phyloP scores from a whole-genome alignment of 768 basidiomycete genomes.

The Rhizopogon rudus region DNA sequence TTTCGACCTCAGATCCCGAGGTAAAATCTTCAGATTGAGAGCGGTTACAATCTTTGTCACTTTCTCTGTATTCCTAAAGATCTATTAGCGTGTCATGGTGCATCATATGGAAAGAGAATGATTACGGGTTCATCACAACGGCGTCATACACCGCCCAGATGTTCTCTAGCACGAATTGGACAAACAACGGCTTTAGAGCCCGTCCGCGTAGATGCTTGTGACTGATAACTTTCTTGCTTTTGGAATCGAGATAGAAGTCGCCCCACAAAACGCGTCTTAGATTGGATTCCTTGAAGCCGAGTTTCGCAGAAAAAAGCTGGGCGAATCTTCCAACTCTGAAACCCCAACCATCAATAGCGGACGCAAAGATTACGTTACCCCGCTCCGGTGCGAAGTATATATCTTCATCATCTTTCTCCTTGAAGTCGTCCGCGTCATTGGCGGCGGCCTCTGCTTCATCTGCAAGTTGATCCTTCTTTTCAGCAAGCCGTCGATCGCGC shows the following conservation, averaged over 20 bases:
- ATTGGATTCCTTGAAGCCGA: conserved; percentile 86
- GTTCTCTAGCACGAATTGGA: conserved; percentile 96
- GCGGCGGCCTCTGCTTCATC: conserved; percentile 58
- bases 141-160: conserved; percentile 97
- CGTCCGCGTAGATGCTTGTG: conserved; percentile 87
- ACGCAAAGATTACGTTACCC: conserved; percentile 95
- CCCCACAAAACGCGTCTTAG: conserved; percentile 91
- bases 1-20: conserved; percentile 89
- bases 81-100: conserved; percentile 10
- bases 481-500: conserved; percentile 73
- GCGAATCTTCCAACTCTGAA: conserved; percentile 94
- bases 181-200: conserved; percentile 89
- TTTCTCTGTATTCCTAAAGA: conserved; percentile 78
- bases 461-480: conserved; percentile 65
- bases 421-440: conserved; percentile 65
- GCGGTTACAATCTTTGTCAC: conserved; percentile 82
- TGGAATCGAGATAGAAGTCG: conserved; percentile 94
- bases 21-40: conserved; percentile 75
- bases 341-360: conserved; percentile 96
- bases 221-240: conserved; percentile 88
- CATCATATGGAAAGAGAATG: neutral
- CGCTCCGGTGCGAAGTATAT: conserved; percentile 95
- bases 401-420: conserved; percentile 96
- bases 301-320: conserved; percentile 83
- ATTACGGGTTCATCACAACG: conserved; percentile 79